phyloP scores from a whole-genome alignment of 495 filamentous ascomycete species.

The Massariosphaeria phaeospora region DNA sequence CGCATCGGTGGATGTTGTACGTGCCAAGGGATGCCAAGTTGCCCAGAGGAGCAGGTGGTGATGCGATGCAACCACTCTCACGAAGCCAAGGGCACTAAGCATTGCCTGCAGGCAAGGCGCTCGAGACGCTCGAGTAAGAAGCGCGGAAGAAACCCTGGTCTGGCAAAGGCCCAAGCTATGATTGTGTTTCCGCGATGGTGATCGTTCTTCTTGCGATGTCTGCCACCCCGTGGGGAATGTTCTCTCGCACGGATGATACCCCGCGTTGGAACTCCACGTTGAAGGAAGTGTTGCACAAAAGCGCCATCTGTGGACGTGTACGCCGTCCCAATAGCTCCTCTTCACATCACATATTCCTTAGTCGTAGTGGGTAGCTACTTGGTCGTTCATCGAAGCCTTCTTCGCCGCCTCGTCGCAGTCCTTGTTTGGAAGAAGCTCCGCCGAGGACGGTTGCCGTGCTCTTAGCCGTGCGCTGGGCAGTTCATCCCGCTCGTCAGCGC shows the following conservation, averaged over 20 bases:
- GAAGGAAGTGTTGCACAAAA: too few relatives aligned
- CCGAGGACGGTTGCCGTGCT: slow-evolving; percentile 5
- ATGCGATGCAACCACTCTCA: slow-evolving; percentile 16
- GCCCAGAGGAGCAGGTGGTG: slow-evolving; percentile 22
- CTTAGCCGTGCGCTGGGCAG: slow-evolving; percentile 8
- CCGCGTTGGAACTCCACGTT: too few relatives aligned
- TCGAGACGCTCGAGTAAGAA: slow-evolving; percentile 11
- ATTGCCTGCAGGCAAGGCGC: background rate
- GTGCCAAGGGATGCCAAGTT: slow-evolving; percentile 27
- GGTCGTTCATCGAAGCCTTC: slow-evolving; percentile 8
- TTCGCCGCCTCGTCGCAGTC: background rate
- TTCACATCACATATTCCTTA: background rate
- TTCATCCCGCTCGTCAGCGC: background rate
- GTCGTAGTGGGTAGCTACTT: too few relatives aligned
- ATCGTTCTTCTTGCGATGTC: background rate
- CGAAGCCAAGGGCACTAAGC: slow-evolving; percentile 21
- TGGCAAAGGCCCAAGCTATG: background rate
- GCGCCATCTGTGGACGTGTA: too few relatives aligned
- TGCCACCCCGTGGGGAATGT: too few relatives aligned
- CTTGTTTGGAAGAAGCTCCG: background rate
- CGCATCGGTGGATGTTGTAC: background rate
- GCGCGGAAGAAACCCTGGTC: background rate
- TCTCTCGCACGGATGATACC: too few relatives aligned
- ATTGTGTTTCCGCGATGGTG: background rate
- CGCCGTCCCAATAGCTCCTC: background rate